Base-by-base conservation (phyloP, 2,329 filamentous ascomycete species). In the Penicillium italicum region DNA sequence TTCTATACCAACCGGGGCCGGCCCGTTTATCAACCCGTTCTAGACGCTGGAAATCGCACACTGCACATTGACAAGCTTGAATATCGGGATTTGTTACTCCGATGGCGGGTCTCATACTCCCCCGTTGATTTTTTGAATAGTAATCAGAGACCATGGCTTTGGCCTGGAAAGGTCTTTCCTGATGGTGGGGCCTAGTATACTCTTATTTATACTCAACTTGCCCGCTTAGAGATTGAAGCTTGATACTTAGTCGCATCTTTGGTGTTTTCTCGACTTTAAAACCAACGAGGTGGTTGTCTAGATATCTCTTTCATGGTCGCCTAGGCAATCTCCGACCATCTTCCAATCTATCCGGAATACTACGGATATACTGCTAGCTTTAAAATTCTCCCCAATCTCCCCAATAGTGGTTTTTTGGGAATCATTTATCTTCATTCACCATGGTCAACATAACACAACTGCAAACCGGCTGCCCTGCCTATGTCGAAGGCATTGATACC, bases 401-500 rank as follows among this genome's bases (percentile, higher is more conserved):
- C 18, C 11, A 3, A 28, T 28, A 16, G n/a, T n/a, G 11, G 11
- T 12, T 22, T 14, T 1, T 14, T 36, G 24, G 9, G 4, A 6
- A 6, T 28, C n/a, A 16, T 20, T 44, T n/a, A 16, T 42, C 28
- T 31, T 7, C 22, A 34, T 41, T 46, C 52, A 51, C 12, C 40
- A 62, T 61, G 60, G 30, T n/a, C 22, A 52, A 56, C 18, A 28
- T 37, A 28, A 8, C 58, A 34, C 24, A 59, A 43, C 53, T 68
- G 40, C 47, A 28, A 30, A 36, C 22, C 3, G 65, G 64, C 42
- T 74, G 71, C 40, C 59, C 67, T 51, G 56, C 66, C 36, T 57
- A 62, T 36, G 60, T 72, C 20, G 55, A 62, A 14, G 69, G 68
- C 12, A 8, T 63, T 7, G 43, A 36, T 9, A 68, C 66, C 7